Conservation (phyloP, 345 rosid species). For the Lepidium africanum region DNA sequence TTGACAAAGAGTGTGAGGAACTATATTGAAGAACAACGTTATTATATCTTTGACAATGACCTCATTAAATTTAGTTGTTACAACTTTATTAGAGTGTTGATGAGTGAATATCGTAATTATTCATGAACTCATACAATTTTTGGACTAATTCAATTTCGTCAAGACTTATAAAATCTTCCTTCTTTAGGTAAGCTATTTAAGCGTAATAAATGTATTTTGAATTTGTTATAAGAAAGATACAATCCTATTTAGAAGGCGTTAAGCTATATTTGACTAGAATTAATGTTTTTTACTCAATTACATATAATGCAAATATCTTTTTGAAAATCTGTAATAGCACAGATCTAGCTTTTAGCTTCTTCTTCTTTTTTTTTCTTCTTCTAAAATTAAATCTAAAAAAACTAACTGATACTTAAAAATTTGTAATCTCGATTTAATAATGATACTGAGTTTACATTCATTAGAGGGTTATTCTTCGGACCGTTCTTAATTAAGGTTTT, state of each 20-base stretch:
- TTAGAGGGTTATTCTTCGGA: neutral
- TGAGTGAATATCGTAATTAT: neutral
- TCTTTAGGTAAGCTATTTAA: neutral
- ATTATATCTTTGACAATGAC: neutral
- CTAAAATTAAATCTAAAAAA: no score
- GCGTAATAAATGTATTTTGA: neutral
- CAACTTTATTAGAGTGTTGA: neutral
- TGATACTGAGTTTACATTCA: constrained; percentile 3
- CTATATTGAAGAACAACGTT: neutral
- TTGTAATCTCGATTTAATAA: neutral
- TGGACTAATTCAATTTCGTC: neutral
- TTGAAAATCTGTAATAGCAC: no score
- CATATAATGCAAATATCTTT: neutral
- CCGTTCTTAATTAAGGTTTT: constrained; percentile 1
- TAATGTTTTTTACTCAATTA: neutral
- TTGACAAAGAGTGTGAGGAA: neutral
- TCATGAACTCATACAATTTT: neutral
- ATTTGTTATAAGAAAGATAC: neutral
- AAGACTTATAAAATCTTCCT: neutral
- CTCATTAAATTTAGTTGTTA: neutral
- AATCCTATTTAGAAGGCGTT: neutral
- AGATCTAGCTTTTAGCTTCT: no score
- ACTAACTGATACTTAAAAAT: no score
- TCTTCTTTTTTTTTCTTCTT: no score
- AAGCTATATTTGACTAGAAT: neutral